Base-by-base conservation (phyloP, 1,284 basidiomycete genomes). In the Afroboletus lepidellus region DNA sequence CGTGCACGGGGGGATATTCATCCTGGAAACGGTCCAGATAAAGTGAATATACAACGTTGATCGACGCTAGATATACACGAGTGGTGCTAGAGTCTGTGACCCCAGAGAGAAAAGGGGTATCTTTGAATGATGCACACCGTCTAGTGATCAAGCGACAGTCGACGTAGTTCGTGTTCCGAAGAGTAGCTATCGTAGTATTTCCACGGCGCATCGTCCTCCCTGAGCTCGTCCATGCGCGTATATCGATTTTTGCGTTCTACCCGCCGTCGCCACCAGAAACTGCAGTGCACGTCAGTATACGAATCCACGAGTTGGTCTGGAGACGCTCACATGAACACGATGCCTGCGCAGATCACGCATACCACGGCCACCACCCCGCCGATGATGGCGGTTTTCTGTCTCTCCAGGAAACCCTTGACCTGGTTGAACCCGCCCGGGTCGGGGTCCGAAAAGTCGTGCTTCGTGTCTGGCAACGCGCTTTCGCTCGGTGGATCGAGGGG, bases 181-280 rank as follows among this genome's bases (percentile, higher is more conserved):
- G 39, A 13, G 25, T 56, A 25, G 15, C 36, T 57, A 0, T 70
- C 65, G 18, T 70, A 67, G 44, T 43, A 42, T 20, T 25, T 63
- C 69, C 69, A 67, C 9, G 69, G 69, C 16, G 69, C 65, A 27
- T 67, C 65, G 30, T 61, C 66, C 21, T 69, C 56, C 39, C 63
- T 63, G 38, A 69, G 20, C 29, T 65, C 61, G 46, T 70, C 51
- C 12, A 67, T 53, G 8, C 68, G 65, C 12, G 33, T 38, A 49
- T 68, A 69, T 5, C 53, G 53, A 12, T 11, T 57, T 44, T 54
- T 46, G 11, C 57, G 55, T 39, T 71, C 69, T 29, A 0, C 44
- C 23, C 52, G 51, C 44, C 18, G 60, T 32, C 67, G 63, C 65
- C 67, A 66, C 60, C 60, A 72, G 48, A 62, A 69, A 33, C 67